Base-by-base conservation (phyloP, 2,329 filamentous ascomycete species). In the Cadophora gregata region DNA sequence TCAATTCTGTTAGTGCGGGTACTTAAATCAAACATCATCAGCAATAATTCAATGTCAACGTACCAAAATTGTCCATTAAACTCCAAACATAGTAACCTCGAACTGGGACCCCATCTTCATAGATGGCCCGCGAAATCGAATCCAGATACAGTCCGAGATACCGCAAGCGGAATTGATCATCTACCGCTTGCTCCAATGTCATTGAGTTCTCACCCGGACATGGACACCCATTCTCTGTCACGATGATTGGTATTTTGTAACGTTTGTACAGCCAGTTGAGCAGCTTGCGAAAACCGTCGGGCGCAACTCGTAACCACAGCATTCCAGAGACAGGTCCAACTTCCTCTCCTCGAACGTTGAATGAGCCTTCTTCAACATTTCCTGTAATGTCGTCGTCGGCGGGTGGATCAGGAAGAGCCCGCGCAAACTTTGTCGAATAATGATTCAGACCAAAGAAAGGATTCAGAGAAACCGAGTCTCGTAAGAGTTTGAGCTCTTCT, bases 71-170 rank as follows among this genome's bases (percentile, higher is more conserved):
- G 59, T 77, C 73, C 72, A 78, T 70, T 66, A 78, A 66, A 6
- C 74, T 76, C 76, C 76, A 78, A 10, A 74, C 76, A 74, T 76
- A 78, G 66, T 78, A 78, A 3, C 75, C 76, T 27, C 66, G 66
- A 24, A 78, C 72, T 33, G 71, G 65, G 33, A 71, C 68, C 24
- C 67, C 67, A 61, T 75, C 74, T 47, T 75, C 65, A 19, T 66
- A 66, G 31, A 72, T 69, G 6, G 78, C 72, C 62, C 69, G 68
- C 10, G 72, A 76, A 42, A 81, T 77, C 0, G 80, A 75, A 45
- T 81, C 77, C 1, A 81, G 67, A 31, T 81, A 79, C 24, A 78
- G 74, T 14, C 75, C 70, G 60, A 81, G 80, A 55, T 81, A 81
- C 10, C 72, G 66, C 6, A 77, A 72, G 1, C 80, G 74, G 61